Conservation (phyloP, 768 basidiomycete genomes). For the Amanita pallidorosea region DNA sequence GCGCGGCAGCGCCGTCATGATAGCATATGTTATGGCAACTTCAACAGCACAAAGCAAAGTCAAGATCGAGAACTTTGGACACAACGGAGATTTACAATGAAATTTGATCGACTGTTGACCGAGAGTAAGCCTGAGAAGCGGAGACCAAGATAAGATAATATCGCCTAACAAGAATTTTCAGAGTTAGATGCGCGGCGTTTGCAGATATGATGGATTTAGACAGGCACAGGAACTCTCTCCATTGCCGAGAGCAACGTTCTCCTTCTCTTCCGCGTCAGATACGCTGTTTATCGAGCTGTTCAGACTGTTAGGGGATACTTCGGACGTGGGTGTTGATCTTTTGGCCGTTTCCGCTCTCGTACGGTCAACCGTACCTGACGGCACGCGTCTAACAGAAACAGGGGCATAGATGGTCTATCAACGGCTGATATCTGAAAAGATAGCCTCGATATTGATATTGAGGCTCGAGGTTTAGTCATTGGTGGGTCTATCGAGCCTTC, state of each 20-base stretch:
- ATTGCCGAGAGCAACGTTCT: conserved; percentile 35
- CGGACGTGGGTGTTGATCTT: conserved; percentile 14
- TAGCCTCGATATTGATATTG: conserved; percentile 21
- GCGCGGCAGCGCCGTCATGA: neutral
- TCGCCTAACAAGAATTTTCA: neutral
- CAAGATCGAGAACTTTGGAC: no score
- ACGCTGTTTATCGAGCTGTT: conserved; percentile 16
- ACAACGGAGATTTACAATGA: no score
- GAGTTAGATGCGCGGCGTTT: neutral
- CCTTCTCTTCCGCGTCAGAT: conserved; percentile 45
- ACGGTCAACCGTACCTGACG: conserved; percentile 14
- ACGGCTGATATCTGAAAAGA: conserved; percentile 29
- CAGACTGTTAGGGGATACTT: conserved; percentile 19
- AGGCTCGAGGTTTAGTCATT: conserved; percentile 24
- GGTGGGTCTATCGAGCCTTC: conserved; percentile 42
- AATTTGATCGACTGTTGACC: neutral
- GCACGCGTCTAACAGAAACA: conserved; percentile 21
- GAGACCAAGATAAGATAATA: neutral
- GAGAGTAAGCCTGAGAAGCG: neutral
- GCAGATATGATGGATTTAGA: conserved; percentile 12
- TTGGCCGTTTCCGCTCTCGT: conserved; percentile 22
- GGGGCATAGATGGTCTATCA: conserved; percentile 18
- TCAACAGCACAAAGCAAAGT: no score
- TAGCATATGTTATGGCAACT: neutral
- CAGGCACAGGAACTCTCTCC: conserved; percentile 21